phyloP scores from a whole-genome alignment of 306 rosid genomes.

The Cucurbita argyrosperma region DNA sequence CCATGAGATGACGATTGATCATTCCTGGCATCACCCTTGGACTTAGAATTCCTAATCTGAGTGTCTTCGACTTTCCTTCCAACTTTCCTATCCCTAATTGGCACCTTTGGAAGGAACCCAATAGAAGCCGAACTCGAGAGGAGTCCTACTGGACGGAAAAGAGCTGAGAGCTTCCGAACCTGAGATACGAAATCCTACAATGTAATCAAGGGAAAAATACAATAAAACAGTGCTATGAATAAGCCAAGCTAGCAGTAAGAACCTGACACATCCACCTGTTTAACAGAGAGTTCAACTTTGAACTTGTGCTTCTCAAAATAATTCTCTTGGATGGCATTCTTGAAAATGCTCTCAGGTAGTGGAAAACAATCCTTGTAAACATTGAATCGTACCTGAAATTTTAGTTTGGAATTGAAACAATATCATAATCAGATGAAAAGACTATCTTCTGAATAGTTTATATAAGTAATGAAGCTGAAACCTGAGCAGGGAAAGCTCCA shows the following conservation, averaged over 20 bases:
- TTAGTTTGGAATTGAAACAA: constrained; percentile 9
- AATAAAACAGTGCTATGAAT: not conserved
- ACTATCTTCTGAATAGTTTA: not conserved
- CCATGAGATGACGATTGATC: constrained; percentile 22
- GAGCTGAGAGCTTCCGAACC: constrained; percentile 64
- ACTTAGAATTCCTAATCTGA: constrained; percentile 15
- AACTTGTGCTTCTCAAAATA: constrained; percentile 53
- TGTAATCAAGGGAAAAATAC: not conserved
- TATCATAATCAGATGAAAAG: constrained; percentile 1
- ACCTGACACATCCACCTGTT: constrained; percentile 37
- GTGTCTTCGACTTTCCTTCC: constrained; percentile 13
- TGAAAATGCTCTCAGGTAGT: constrained; percentile 67
- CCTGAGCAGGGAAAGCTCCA: constrained; percentile 95
- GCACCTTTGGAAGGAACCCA: constrained; percentile 15
- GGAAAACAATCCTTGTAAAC: constrained; percentile 65
- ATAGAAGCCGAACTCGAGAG: constrained; percentile 18
- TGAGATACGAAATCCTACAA: constrained; percentile 14
- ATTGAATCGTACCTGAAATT: constrained; percentile 65
- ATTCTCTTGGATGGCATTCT: constrained; percentile 68
- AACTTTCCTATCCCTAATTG: constrained; percentile 23
- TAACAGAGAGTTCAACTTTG: constrained; percentile 59
- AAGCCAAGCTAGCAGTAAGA: constrained; percentile 1
- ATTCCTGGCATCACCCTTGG: constrained; percentile 15
- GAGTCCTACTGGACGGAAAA: constrained; percentile 47
- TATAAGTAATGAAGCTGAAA: constrained; percentile 13